phyloP scores from a whole-genome alignment of 2,329 filamentous ascomycete genomes.

The Coniochaeta ligniaria region DNA sequence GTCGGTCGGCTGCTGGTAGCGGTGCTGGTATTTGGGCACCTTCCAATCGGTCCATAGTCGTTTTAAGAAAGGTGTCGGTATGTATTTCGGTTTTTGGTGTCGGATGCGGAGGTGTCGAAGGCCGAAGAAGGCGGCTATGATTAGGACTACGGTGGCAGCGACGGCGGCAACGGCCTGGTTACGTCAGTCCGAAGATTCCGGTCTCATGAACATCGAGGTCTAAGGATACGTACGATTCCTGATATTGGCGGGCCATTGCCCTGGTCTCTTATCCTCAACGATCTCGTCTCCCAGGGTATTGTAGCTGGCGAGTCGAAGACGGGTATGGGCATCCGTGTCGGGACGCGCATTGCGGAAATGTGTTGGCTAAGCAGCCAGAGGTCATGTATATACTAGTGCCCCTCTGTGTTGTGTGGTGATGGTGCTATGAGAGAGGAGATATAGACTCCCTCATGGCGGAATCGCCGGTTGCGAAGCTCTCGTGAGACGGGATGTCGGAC shows the following conservation, averaged over 20 bases:
- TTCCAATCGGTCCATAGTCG: constrained; percentile 43
- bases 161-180: background rate
- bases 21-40: constrained; percentile 7
- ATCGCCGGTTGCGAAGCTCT: background rate
- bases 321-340: background rate
- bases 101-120: constrained; percentile 16
- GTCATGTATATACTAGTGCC: background rate
- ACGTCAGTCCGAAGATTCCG: background rate
- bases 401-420: background rate
- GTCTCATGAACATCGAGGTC: background rate
- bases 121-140: constrained; percentile 12
- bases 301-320: background rate
- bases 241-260: background rate
- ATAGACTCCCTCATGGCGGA: background rate
- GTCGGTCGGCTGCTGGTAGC: constrained; percentile 14
- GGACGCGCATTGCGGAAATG: background rate
- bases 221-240: background rate
- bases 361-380: background rate
- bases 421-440: background rate
- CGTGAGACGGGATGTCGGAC: background rate
- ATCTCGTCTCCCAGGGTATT: background rate
- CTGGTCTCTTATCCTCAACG: background rate
- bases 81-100: constrained; percentile 39
- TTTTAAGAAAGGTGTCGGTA: constrained; percentile 43
- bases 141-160: background rate